Conservation (phyloP, 139 green algal species). For the Tetratostichococcus sp. region DNA sequence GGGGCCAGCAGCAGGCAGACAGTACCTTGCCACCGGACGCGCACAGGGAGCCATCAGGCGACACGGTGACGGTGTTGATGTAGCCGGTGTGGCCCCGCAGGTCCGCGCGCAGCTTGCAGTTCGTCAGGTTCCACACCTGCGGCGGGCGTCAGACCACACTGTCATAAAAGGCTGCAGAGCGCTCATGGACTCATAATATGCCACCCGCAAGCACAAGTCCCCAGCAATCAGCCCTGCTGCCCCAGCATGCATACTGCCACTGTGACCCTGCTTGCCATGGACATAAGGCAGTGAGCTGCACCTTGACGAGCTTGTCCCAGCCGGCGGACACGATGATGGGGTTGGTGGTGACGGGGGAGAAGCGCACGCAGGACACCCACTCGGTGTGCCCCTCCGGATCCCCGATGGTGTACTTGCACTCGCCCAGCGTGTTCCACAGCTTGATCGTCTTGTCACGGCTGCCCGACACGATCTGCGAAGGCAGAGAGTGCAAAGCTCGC, state of each 20-base stretch:
- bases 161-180: too few relatives aligned
- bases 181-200: too few relatives aligned
- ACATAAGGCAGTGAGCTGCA: conserved; percentile 22
- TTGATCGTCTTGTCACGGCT: conserved; percentile 96
- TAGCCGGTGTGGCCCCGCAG: conserved; percentile 94
- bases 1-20: too few relatives aligned
- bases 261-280: too few relatives aligned
- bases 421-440: conserved; percentile 98
- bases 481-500: background rate
- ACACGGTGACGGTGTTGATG: conserved; percentile 97
- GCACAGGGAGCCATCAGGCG: conserved; percentile 98
- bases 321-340: conserved; percentile 97
- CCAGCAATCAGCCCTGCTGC: too few relatives aligned
- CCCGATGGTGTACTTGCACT: conserved; percentile 99
- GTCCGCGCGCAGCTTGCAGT: conserved; percentile 98
- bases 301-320: conserved; percentile 99
- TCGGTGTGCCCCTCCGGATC: conserved; percentile 93
- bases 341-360: conserved; percentile 92
- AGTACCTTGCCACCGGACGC: conserved; percentile 93
- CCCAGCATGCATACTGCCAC: too few relatives aligned
- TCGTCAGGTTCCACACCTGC: conserved; percentile 96
- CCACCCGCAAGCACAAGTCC: too few relatives aligned
- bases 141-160: too few relatives aligned
- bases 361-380: conserved; percentile 98
- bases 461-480: conserved; percentile 93